Percentiles rank a stretch among this genome's conserved stretches.
These are phyloP conservation scores for Penicillium nordicum DNA, from an alignment of 2,329 filamentous ascomycete genomes.

Conservation along the genomic window DNA sequence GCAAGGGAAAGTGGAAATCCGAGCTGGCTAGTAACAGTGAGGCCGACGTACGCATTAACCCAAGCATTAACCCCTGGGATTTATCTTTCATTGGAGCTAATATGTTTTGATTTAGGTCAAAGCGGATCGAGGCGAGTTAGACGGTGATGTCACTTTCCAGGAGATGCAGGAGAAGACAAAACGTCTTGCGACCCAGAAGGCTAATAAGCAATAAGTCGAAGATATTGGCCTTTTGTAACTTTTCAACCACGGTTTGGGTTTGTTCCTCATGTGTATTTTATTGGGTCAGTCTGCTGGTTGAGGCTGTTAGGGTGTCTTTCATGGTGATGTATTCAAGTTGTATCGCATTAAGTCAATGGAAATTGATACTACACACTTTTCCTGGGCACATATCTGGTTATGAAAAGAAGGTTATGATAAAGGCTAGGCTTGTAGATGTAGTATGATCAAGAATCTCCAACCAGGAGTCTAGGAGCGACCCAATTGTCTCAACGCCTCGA, in stretches of 20 bases:
- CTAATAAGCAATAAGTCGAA: conserved; percentile 3
- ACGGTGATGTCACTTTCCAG: conserved; percentile 43
- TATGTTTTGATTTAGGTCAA: conserved; percentile 42
- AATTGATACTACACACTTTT: not conserved
- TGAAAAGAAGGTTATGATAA: not conserved
- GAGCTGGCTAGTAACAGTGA: conserved; percentile 76
- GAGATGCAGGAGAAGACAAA: conserved; percentile 60
- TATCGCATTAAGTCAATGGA: not conserved
- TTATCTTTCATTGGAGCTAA: not conserved
- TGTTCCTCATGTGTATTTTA: not conserved
- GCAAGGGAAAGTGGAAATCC: conserved; percentile 71
- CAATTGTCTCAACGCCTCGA: conserved; percentile 1
- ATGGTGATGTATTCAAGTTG: not conserved
- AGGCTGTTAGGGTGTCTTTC: not conserved
- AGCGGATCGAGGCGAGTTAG: conserved; percentile 56
- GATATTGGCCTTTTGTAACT: not conserved
- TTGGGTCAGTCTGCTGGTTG: not conserved
- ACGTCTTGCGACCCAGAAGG: conserved; percentile 26
- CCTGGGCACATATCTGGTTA: not conserved
- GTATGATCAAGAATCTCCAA: not conserved
- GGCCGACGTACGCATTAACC: conserved; percentile 56
- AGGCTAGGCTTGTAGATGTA: not conserved
- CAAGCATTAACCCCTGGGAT: conserved; percentile 23
- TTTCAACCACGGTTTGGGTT: not conserved
- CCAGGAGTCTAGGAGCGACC: not conserved